A percentile compares a stretch with the other conserved stretches of the same genome.
These are phyloP conservation scores for Xylariaceae sp. DNA, from an alignment of 2,329 filamentous ascomycete species.

Conservation along the genomic window DNA sequence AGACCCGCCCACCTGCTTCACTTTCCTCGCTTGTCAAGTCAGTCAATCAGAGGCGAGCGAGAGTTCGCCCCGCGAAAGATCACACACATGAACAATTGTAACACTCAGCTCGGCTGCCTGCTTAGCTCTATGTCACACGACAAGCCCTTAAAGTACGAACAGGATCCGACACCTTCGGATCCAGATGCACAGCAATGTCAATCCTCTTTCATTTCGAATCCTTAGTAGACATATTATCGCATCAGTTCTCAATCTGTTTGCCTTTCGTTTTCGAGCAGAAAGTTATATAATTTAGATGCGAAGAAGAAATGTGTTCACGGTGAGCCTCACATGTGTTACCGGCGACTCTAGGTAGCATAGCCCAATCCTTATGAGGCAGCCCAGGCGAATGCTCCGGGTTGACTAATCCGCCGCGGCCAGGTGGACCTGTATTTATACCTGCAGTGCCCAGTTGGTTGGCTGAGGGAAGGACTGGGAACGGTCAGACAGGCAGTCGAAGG, in stretches of 20 bases:
- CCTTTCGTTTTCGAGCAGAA: not conserved
- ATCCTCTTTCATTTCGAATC: no score
- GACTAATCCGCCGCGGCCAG: constrained; percentile 28
- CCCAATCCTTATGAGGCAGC: constrained; percentile 27
- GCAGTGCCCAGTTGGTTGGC: constrained; percentile 19
- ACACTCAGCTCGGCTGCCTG: constrained; percentile 15
- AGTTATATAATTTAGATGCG: not conserved
- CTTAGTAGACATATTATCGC: not conserved
- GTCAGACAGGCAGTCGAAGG: constrained; percentile 35
- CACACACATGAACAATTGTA: constrained; percentile 14
- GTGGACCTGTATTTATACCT: constrained; percentile 30
- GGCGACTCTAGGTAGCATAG: constrained; percentile 10
- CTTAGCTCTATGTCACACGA: constrained; percentile 18
- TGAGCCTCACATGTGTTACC: not conserved
- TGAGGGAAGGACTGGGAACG: constrained; percentile 18
- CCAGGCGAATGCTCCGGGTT: constrained; percentile 22
- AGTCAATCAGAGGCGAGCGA: constrained; percentile 2
- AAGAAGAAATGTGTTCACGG: not conserved
- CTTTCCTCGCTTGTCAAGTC: constrained; percentile 8
- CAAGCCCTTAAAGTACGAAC: not conserved
- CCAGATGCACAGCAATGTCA: not conserved
- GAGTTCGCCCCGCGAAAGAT: constrained; percentile 1
- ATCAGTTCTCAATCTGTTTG: not conserved
- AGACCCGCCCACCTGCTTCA: constrained; percentile 26
- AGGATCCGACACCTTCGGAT: constrained; percentile 1